A percentile compares a stretch with the other conserved stretches of the same genome.
Evolutionary conservation across 2,329 filamentous ascomycete genomes (phyloP).

Genomic region (Cytospora piceicola): DNA sequence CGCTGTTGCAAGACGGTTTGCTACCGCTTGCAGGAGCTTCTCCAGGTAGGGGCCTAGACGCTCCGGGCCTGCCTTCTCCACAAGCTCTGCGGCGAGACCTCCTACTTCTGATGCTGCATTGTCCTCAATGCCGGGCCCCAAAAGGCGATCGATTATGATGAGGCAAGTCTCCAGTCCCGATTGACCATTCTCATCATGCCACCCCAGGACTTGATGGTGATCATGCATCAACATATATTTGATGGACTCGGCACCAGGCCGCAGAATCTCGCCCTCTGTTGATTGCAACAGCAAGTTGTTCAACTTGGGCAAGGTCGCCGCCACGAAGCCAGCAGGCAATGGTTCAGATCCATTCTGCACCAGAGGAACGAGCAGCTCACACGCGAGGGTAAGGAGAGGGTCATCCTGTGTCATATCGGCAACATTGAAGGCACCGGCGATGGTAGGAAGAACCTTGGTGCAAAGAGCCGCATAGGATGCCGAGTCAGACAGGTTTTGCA

Average conservation of each 20-base stretch:
- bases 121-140: constrained; percentile 84
- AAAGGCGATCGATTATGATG: constrained; percentile 87
- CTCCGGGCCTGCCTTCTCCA: constrained; percentile 93
- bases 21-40: constrained; percentile 87
- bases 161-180: constrained; percentile 87
- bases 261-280: constrained; percentile 84
- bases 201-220: constrained; percentile 84
- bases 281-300: constrained; percentile 81
- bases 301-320: constrained; percentile 83
- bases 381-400: constrained; percentile 76
- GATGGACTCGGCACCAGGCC: constrained; percentile 81
- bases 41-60: constrained; percentile 87
- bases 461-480: constrained; percentile 79
- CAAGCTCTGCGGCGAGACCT: constrained; percentile 88
- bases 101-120: constrained; percentile 96
- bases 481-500: constrained; percentile 66
- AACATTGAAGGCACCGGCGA: constrained; percentile 88
- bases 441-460: constrained; percentile 80
- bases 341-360: constrained; percentile 83
- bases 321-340: constrained; percentile 83
- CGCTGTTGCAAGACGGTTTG: constrained; percentile 79
- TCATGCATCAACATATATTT: constrained; percentile 91
- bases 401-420: constrained; percentile 84
- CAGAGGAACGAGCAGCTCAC: constrained; percentile 80
- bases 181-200: constrained; percentile 79